Evolutionary conservation across 768 basidiomycete genomes (phyloP).

Genomic region (Mycena floridula): DNA sequence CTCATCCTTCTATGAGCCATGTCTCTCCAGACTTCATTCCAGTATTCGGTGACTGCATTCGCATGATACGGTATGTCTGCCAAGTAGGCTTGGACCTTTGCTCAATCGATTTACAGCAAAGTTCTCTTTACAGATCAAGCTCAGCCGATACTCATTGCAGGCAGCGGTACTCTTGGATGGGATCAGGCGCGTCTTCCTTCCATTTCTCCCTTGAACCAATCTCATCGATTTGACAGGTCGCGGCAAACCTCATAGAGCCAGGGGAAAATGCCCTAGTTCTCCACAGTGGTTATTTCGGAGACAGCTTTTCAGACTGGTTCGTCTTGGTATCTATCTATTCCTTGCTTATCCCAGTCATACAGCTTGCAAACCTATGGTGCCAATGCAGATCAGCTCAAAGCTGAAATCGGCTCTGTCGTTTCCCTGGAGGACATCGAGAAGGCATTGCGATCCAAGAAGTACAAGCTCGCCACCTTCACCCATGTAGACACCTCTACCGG

Average conservation of each 20-base stretch:
- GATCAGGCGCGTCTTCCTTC: slow-evolving; percentile 57
- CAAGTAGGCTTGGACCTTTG: slow-evolving; percentile 1
- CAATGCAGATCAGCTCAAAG: slow-evolving; percentile 76
- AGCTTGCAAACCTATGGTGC: slow-evolving; percentile 88
- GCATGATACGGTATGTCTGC: slow-evolving; percentile 61
- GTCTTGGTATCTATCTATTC: slow-evolving; percentile 12
- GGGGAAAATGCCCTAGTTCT: slow-evolving; percentile 79
- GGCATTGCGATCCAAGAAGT: slow-evolving; percentile 72
- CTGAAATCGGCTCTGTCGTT: slow-evolving; percentile 77
- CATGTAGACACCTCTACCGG: slow-evolving; percentile 93
- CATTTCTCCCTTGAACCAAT: slow-evolving; percentile 2
- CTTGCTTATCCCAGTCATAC: neutral
- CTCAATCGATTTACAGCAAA: slow-evolving; percentile 36
- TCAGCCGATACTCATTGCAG: slow-evolving; percentile 92
- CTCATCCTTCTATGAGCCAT: slow-evolving; percentile 86
- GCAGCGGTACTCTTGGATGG: slow-evolving; percentile 96
- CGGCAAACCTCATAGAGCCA: slow-evolving; percentile 83
- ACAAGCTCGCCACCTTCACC: slow-evolving; percentile 88
- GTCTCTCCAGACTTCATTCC: slow-evolving; percentile 84
- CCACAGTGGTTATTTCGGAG: slow-evolving; percentile 91
- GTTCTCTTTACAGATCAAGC: slow-evolving; percentile 72
- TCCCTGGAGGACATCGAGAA: slow-evolving; percentile 50
- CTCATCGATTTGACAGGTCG: slow-evolving; percentile 47
- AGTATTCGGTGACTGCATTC: slow-evolving; percentile 84
- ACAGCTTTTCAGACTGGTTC: slow-evolving; percentile 83